A percentile compares a stretch with the other conserved stretches of the same genome.
Evolutionary conservation across 1,139 yeast genomes (phyloP).

Genomic region (Kurtzmaniella quercitrusa): DNA sequence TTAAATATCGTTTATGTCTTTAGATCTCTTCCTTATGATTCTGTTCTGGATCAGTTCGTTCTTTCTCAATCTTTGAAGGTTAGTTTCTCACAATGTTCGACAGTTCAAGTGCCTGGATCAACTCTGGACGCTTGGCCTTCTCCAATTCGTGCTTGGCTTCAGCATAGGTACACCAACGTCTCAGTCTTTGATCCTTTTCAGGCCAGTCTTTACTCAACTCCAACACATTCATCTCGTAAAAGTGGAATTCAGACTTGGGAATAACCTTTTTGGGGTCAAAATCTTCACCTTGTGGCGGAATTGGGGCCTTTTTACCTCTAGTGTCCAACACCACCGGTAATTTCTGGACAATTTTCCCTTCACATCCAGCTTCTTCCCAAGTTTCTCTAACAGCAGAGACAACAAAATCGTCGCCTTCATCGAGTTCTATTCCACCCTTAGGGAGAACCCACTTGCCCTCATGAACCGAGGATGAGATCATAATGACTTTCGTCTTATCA

Average conservation of each 20-base stretch:
- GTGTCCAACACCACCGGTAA: slow-evolving; percentile 68
- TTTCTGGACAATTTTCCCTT: slow-evolving; percentile 51
- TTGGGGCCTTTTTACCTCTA: slow-evolving; percentile 61
- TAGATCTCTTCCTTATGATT: too few relatives aligned
- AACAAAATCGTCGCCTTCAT: slow-evolving; percentile 58
- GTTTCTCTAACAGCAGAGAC: slow-evolving; percentile 79
- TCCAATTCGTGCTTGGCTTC: slow-evolving; percentile 68
- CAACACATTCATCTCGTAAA: slow-evolving; percentile 68
- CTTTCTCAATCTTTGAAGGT: too few relatives aligned
- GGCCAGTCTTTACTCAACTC: slow-evolving; percentile 68
- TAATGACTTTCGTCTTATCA: slow-evolving; percentile 56
- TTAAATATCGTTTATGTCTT: too few relatives aligned
- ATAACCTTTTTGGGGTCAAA: slow-evolving; percentile 36
- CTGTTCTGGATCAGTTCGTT: too few relatives aligned
- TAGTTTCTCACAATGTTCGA: slow-evolving; percentile 41
- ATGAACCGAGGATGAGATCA: slow-evolving; percentile 71
- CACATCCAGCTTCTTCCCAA: slow-evolving; percentile 97
- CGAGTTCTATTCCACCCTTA: slow-evolving; percentile 91
- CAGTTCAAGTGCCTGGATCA: slow-evolving; percentile 58
- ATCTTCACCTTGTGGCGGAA: slow-evolving; percentile 28
- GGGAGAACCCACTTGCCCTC: slow-evolving; percentile 81
- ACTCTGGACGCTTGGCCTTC: slow-evolving; percentile 62
- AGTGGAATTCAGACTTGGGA: slow-evolving; percentile 79
- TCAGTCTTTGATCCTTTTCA: slow-evolving; percentile 52
- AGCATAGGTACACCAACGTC: slow-evolving; percentile 72